These are phyloP conservation scores for Nothophaeocryptopus gaeumannii DNA, from an alignment of 2,329 filamentous ascomycete species.

Conservation along the genomic window DNA sequence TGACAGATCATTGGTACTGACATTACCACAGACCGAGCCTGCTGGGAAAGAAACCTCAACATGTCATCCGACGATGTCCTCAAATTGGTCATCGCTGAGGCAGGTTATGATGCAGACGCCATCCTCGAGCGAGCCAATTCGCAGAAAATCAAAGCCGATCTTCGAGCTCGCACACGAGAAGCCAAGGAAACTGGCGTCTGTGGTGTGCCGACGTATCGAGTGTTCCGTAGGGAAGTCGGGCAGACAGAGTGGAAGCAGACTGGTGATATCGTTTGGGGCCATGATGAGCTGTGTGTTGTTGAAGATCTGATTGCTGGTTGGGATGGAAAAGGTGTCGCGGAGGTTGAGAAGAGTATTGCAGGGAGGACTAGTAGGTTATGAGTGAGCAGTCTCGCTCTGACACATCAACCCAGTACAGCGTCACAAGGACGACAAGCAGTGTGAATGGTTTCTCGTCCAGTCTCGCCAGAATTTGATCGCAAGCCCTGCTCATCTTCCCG, in stretches of 20 bases:
- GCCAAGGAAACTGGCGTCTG: constrained; percentile 22
- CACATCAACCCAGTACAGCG: too few relatives aligned
- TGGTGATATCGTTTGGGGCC: constrained; percentile 27
- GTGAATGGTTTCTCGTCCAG: too few relatives aligned
- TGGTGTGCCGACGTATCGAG: constrained; percentile 24
- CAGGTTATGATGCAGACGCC: constrained; percentile 16
- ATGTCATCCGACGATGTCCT: constrained; percentile 24
- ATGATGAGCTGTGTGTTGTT: constrained; percentile 23
- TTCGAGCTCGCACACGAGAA: constrained; percentile 21
- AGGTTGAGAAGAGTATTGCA: neutral
- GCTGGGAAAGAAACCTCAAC: constrained; percentile 26
- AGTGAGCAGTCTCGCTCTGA: too few relatives aligned
- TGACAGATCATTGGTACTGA: constrained; percentile 1
- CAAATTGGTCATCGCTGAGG: constrained; percentile 16
- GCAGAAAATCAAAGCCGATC: constrained; percentile 18
- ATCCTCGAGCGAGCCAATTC: constrained; percentile 17
- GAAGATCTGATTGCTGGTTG: constrained; percentile 25
- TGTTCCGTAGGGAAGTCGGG: constrained; percentile 18
- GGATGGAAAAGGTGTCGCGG: constrained; percentile 13
- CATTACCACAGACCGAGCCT: constrained; percentile 16
- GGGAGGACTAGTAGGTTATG: too few relatives aligned
- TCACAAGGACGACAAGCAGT: too few relatives aligned
- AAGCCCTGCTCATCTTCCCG: too few relatives aligned
- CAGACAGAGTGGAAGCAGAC: constrained; percentile 13
- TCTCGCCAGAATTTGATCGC: too few relatives aligned